Percentiles rank a stretch among this genome's conserved stretches.
Evolutionary conservation across 2,329 filamentous ascomycete genomes (phyloP).

Genomic region (Endothia cerciana): DNA sequence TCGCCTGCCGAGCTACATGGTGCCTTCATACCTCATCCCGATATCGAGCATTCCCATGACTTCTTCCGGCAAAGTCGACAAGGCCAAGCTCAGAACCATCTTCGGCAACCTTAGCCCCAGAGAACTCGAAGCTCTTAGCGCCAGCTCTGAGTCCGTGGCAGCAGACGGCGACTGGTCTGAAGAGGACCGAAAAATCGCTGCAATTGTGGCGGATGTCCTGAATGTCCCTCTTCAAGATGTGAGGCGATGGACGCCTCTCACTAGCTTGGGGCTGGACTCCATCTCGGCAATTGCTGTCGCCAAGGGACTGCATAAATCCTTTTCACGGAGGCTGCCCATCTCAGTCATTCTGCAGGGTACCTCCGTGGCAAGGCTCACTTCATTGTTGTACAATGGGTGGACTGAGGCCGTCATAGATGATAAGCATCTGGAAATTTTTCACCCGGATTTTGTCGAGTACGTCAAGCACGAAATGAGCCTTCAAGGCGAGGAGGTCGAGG

Average conservation of each 20-base stretch:
- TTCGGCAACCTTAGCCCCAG: constrained; percentile 52
- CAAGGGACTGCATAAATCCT: constrained; percentile 52
- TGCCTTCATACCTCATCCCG: constrained; percentile 75
- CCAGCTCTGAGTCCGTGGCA: constrained; percentile 35
- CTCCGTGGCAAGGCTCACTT: constrained; percentile 65
- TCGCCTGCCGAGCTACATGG: constrained; percentile 74
- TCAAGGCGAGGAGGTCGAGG: constrained; percentile 46
- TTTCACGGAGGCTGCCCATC: constrained; percentile 60
- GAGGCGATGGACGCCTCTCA: constrained; percentile 70
- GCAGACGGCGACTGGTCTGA: constrained; percentile 52
- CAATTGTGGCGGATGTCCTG: constrained; percentile 56
- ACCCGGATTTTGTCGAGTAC: constrained; percentile 32
- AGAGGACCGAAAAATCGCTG: constrained; percentile 60
- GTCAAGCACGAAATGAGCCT: constrained; percentile 40
- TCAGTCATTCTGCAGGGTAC: constrained; percentile 71
- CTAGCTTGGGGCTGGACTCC: constrained; percentile 80
- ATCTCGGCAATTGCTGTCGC: constrained; percentile 77
- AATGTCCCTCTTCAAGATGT: constrained; percentile 52
- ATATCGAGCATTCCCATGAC: constrained; percentile 73
- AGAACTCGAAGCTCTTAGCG: constrained; percentile 42
- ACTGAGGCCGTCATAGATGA: not conserved
- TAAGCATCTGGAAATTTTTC: constrained; percentile 34
- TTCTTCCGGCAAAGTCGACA: constrained; percentile 75
- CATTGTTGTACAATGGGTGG: constrained; percentile 32
- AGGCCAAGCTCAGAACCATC: constrained; percentile 50